Evolutionary conservation across 768 basidiomycete species (phyloP).

Genomic region (Tylopilus vinaceipallidus): DNA sequence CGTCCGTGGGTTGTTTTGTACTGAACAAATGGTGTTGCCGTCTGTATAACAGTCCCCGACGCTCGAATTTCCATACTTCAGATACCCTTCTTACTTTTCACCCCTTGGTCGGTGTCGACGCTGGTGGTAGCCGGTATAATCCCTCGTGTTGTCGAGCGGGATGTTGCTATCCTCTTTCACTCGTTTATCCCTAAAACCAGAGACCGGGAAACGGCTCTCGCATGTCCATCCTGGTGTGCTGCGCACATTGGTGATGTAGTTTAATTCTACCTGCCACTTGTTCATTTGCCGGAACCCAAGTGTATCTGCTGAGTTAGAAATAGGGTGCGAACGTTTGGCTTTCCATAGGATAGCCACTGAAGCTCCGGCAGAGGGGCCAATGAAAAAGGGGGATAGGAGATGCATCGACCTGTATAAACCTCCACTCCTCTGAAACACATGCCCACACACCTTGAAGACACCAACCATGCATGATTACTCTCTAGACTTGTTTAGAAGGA

Average conservation of each 20-base stretch:
- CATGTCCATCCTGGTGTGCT: constrained; percentile 12
- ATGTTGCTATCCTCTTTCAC: constrained; percentile 2
- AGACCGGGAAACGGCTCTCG: neutral
- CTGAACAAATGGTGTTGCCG: neutral
- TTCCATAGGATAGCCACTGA: no score
- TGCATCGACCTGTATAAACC: no score
- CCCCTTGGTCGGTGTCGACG: constrained; percentile 1
- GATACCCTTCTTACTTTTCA: constrained; percentile 9
- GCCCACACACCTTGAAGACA: no score
- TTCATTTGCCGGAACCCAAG: constrained; percentile 4
- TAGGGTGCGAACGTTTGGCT: no score
- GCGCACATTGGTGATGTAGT: constrained; percentile 14
- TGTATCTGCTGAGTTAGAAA: no score
- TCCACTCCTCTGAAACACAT: no score
- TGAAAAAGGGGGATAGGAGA: no score
- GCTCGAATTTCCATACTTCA: neutral
- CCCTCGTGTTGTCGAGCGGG: constrained; percentile 15
- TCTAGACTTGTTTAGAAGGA: no score
- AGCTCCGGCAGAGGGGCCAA: no score
- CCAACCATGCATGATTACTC: no score
- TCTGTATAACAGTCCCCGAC: neutral
- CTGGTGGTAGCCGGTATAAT: constrained; percentile 11
- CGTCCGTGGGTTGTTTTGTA: neutral
- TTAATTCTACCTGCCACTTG: constrained; percentile 1
- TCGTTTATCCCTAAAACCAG: neutral